A percentile compares a stretch with the other conserved stretches of the same genome.
Conservation (phyloP, 257 asterid species). For the Capsicum pubescens region DNA sequence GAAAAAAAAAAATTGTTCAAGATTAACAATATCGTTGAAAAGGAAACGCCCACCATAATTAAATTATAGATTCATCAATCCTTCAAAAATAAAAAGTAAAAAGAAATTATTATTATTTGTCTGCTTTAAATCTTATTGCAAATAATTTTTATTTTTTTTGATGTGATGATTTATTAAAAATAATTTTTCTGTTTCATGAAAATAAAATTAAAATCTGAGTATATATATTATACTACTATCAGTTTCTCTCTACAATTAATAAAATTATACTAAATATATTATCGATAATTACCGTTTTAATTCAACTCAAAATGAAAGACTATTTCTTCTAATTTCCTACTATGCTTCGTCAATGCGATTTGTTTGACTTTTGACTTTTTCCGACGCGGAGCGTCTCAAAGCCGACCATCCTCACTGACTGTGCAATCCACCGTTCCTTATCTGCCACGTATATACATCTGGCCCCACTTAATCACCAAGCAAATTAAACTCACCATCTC, state of each 20-base stretch:
- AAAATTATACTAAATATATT: too few relatives aligned
- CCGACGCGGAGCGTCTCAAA: conserved; percentile 28
- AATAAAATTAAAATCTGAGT: too few relatives aligned
- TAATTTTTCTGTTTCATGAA: too few relatives aligned
- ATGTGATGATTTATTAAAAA: too few relatives aligned
- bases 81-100: background rate
- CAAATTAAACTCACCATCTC: background rate
- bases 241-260: too few relatives aligned
- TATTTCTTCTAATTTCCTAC: conserved; percentile 13
- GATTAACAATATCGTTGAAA: background rate
- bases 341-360: background rate
- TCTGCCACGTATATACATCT: conserved; percentile 42
- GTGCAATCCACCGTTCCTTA: conserved; percentile 42
- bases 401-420: conserved; percentile 45
- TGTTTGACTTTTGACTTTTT: conserved; percentile 38
- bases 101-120: background rate
- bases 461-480: background rate
- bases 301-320: too few relatives aligned
- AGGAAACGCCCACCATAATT: background rate
- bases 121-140: too few relatives aligned
- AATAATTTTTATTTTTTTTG: too few relatives aligned
- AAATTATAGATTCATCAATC: background rate
- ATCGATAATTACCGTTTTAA: too few relatives aligned
- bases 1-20: background rate
- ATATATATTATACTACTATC: too few relatives aligned